Base-by-base conservation (phyloP, 371 early-diverging fungal species). In the Nematocida minor region DNA sequence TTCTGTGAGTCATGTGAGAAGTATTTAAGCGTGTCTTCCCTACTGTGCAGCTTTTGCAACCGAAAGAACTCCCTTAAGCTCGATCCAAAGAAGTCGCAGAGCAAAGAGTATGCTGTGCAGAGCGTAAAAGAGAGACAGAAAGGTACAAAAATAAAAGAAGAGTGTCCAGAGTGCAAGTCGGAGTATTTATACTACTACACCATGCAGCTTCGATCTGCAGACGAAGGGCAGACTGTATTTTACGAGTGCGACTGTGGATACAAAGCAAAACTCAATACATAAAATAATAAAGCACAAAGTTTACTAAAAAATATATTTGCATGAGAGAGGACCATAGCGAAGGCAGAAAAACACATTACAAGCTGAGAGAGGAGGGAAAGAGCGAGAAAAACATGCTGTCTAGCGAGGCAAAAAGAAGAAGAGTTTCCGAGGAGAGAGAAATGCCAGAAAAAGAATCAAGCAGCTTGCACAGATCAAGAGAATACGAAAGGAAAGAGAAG, bases 211-310 rank as follows among this genome's bases (percentile, higher is more conserved):
- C 90, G 98, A 69, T 93, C 93, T 55, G 96, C 97, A 20, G 98
- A 98, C 89, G 98, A 98, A 90, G 98, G 98, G 47, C 96, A 96
- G 86, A 98, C 98, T 0, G 91, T 98, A 16, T 98, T 98, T 84
- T 96, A 94, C 86, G 90, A 89, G 81, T 98, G 98, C 86, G 92
- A 94, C 84, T 98, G 98, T 89, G 94, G 94, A 88, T 93, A 90
- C 46, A 87, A 81, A 78, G 54, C 42, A 16, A 84, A 81, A 49
- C 67, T 84, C 14, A 79, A 84, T 38, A 82, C 84, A 40, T 84
- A 57, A 84, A n/a, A 66, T 16, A 66, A 51, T 51, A 48, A 34
- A 32, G 51, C 38, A 62, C 9, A 29, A 55, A 60, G 48, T 66
- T 40, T 53, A 48, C 14, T 32, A 42, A 66, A 66, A 51, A 42